phyloP scores from a whole-genome alignment of 805 yeast species.

The Wickerhamiella slavikovae region DNA sequence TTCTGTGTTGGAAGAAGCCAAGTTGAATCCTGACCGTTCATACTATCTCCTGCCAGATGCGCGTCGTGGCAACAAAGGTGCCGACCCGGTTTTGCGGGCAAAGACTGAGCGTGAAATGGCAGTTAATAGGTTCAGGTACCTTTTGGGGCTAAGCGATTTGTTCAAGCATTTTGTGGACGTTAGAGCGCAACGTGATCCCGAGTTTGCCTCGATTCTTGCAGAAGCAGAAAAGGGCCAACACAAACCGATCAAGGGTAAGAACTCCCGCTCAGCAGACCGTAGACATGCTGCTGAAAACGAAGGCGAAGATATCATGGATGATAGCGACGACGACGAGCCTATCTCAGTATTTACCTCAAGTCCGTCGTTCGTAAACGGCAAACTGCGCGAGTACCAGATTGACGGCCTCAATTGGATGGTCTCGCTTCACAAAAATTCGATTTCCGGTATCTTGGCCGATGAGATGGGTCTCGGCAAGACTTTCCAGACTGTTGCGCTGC shows the following conservation, averaged over 20 bases:
- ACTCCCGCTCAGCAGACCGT: slow-evolving; percentile 64
- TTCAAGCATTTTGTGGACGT: slow-evolving; percentile 73
- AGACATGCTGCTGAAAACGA: slow-evolving; percentile 37
- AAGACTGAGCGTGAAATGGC: slow-evolving; percentile 26
- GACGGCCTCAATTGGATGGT: slow-evolving; percentile 94
- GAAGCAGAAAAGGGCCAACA: slow-evolving; percentile 12
- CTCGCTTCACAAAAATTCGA: slow-evolving; percentile 59
- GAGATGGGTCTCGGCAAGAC: slow-evolving; percentile 98
- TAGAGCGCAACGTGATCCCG: slow-evolving; percentile 55
- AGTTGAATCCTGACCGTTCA: too few relatives aligned
- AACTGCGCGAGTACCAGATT: slow-evolving; percentile 70
- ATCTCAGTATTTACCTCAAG: slow-evolving; percentile 61
- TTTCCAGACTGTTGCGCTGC: slow-evolving; percentile 77
- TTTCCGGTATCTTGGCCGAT: slow-evolving; percentile 89
- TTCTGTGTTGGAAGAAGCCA: too few relatives aligned
- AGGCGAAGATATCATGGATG: too few relatives aligned
- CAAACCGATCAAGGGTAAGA: slow-evolving; percentile 42
- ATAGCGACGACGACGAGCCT: slow-evolving; percentile 20
- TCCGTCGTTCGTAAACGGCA: slow-evolving; percentile 58
- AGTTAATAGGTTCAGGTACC: slow-evolving; percentile 54
- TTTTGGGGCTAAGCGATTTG: slow-evolving; percentile 60
- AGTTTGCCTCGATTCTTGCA: slow-evolving; percentile 22
- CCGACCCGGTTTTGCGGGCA: not conserved
- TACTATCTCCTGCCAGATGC: too few relatives aligned
- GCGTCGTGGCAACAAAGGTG: not conserved